These are phyloP conservation scores for Mortierella sp. DNA, from an alignment of 371 early-diverging fungal species.

Conservation along the genomic window DNA sequence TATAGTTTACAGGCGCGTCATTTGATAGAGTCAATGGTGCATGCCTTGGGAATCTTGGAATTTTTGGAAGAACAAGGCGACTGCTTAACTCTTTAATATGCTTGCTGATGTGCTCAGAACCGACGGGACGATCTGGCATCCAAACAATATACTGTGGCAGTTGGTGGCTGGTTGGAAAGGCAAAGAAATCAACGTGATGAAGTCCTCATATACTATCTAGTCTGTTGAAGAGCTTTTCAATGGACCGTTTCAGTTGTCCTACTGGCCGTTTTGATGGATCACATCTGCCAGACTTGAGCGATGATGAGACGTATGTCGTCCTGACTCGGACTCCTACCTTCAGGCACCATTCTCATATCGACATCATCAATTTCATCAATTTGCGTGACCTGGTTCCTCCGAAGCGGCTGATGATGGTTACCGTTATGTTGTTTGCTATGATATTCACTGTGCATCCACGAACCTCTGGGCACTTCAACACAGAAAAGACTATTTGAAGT, in stretches of 20 bases:
- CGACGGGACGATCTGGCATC: constrained; percentile 10
- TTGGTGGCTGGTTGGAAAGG: constrained; percentile 14
- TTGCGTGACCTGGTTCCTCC: constrained; percentile 51
- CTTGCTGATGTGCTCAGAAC: constrained; percentile 7
- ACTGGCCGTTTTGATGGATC: constrained; percentile 15
- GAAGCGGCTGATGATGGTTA: constrained; percentile 50
- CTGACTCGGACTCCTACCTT: constrained; percentile 14
- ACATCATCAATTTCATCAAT: constrained; percentile 15
- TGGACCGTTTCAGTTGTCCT: constrained; percentile 22
- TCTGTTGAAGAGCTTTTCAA: constrained; percentile 14
- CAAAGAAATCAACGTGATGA: constrained; percentile 27
- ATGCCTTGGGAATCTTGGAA: too few relatives aligned
- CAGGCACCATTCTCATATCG: constrained; percentile 23
- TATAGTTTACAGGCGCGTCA: too few relatives aligned
- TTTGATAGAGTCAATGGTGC: too few relatives aligned
- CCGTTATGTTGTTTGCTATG: constrained; percentile 49
- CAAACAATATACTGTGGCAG: constrained; percentile 22
- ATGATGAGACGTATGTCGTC: constrained; percentile 26
- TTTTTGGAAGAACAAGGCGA: too few relatives aligned
- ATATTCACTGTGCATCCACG: constrained; percentile 20
- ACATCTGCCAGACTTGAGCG: constrained; percentile 26
- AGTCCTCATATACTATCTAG: constrained; percentile 15
- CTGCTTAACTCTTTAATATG: background rate
- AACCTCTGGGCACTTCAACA: constrained; percentile 14
- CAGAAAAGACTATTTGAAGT: constrained; percentile 17